These are phyloP conservation scores for Fusarium sp. DNA, from an alignment of 2,329 filamentous ascomycete genomes.

Conservation along the genomic window DNA sequence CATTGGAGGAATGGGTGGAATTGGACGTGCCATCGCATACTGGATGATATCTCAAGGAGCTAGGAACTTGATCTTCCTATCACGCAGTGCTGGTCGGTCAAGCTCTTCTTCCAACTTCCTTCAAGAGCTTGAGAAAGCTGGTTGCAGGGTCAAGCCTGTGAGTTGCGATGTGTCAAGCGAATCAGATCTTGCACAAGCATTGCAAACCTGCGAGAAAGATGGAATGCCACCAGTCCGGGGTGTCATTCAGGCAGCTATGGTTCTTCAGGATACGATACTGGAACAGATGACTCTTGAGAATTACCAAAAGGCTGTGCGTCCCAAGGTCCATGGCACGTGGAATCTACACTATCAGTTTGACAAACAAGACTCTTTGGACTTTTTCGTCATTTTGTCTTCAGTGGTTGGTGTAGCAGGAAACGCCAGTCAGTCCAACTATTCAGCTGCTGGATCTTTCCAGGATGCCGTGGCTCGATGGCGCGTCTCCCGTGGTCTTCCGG, in stretches of 20 bases:
- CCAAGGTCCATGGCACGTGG: neutral
- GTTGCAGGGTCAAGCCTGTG: neutral
- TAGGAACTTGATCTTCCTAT: neutral
- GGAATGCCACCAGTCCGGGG: neutral
- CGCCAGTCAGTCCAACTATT: neutral
- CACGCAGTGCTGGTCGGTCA: neutral
- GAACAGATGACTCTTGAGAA: neutral
- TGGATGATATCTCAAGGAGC: neutral
- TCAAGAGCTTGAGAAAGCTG: neutral
- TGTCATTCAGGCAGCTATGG: conserved; percentile 4
- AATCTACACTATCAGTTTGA: neutral
- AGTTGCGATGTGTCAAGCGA: neutral
- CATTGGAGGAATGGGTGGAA: neutral
- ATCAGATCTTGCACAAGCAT: neutral
- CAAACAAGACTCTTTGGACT: neutral
- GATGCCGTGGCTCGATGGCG: neutral
- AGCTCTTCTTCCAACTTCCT: too few species aligned
- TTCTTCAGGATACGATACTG: neutral
- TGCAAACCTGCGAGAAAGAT: neutral
- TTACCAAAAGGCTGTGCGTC: neutral
- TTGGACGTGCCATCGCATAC: neutral
- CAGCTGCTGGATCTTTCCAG: neutral
- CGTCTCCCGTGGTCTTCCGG: neutral
- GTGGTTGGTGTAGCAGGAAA: neutral
- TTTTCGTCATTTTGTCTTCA: neutral